Base-by-base conservation (phyloP, 2,329 filamentous ascomycete species). In the Akanthomyces dipterigenus region DNA sequence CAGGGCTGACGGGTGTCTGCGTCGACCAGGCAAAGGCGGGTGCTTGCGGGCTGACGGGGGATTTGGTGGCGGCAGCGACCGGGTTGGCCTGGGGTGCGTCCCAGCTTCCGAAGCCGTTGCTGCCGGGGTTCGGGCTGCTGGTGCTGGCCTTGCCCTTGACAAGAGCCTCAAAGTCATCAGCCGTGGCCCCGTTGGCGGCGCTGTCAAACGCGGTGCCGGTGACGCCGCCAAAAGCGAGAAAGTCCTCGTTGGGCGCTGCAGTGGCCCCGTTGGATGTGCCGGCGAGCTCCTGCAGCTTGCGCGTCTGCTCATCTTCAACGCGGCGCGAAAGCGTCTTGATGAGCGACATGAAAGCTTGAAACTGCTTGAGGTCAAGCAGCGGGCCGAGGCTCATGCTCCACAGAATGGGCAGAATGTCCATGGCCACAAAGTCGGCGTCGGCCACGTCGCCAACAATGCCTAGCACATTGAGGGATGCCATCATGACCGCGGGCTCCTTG, bases 401-500 rank as follows among this genome's bases (percentile, higher is more conserved):
- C 1, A 99, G 78, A 11, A 96, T 84, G 0, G 95, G 95, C 12
- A 99, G 78, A 18, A 96, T 86, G 61, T 98, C 93, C 77, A 95
- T 87, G 14, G 95, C 95, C 24, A 97, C 84, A 70, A 96, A 98
- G 49, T 97, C 95, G 2, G 88, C 84, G 70, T 98, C 95, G 5
- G 89, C 93, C 22, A 88, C 82, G 55, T 85, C 84, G 9, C 92
- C 92, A 31, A 99, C 88, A 54, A 96, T 89, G 55, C 84, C 85
- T 65, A 98, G 86, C 1, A 97, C 91, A 60, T 88, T 88, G 38
- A 98, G 79, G 0, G 92, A 89, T 6, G 93, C 93, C 80, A 98
- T 89, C 90, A 98, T 98, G 11, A 99, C 95, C 8, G 92, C 93
- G 0, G 95, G 95, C 72, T 99, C 95, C 71, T 96, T 98, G 0